phyloP scores from a whole-genome alignment of 148 eudicot genomes.

The Rhododendron mucronatum region DNA sequence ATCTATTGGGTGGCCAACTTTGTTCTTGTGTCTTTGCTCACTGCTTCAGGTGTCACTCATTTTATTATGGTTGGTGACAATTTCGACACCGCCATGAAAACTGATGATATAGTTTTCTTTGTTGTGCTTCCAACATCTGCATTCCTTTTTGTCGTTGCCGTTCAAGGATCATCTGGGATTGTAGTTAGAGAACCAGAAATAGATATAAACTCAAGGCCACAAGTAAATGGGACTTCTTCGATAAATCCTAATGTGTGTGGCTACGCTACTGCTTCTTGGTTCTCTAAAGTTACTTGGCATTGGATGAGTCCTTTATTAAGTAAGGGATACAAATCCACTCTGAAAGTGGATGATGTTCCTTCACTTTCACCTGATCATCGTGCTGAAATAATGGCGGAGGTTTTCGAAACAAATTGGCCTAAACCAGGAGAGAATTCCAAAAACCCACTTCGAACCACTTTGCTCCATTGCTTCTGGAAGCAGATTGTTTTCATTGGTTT shows the following conservation, averaged over 20 bases:
- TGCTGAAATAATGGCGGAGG: constrained; percentile 10
- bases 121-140: constrained; percentile 13
- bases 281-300: constrained; percentile 22
- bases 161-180: constrained; percentile 20
- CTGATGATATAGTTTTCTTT: constrained; percentile 11
- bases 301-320: constrained; percentile 16
- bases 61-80: constrained; percentile 4
- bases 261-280: constrained; percentile 17
- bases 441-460: constrained; percentile 8
- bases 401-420: constrained; percentile 15
- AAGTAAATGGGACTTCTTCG: neutral
- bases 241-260: constrained; percentile 14
- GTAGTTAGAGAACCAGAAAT: neutral
- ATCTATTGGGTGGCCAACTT: constrained; percentile 45
- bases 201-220: constrained; percentile 1
- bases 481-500: constrained; percentile 13
- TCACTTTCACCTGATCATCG: constrained; percentile 17
- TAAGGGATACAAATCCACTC: constrained; percentile 20
- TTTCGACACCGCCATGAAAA: constrained; percentile 8
- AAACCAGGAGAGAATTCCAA: constrained; percentile 15
- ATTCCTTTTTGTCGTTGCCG: constrained; percentile 7
- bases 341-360: constrained; percentile 27
- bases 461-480: constrained; percentile 20
- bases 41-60: constrained; percentile 15
- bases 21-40: constrained; percentile 24